These are phyloP conservation scores for Cladosporium phlei DNA, from an alignment of 2,329 filamentous ascomycete genomes.

Conservation along the genomic window DNA sequence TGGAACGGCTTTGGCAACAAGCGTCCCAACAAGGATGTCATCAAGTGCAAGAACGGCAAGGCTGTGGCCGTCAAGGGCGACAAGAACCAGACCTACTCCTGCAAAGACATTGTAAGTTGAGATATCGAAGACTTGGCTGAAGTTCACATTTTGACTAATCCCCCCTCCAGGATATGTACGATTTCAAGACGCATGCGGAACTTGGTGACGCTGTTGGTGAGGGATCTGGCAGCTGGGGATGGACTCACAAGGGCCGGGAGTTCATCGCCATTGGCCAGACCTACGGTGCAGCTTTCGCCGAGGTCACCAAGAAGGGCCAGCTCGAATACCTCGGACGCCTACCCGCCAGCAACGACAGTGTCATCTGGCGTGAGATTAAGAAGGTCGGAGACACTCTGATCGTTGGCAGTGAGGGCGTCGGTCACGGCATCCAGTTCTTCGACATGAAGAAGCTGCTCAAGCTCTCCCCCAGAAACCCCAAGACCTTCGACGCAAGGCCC, in stretches of 20 bases:
- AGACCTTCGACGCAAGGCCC: constrained; percentile 39
- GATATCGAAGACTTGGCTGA: background rate
- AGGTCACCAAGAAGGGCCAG: constrained; percentile 48
- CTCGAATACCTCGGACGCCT: constrained; percentile 52
- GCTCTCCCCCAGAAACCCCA: constrained; percentile 41
- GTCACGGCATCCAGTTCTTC: constrained; percentile 59
- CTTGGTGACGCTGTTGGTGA: constrained; percentile 46
- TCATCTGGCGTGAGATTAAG: constrained; percentile 52
- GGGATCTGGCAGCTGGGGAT: constrained; percentile 50
- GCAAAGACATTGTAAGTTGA: constrained; percentile 34
- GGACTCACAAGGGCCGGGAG: constrained; percentile 51
- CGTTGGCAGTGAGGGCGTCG: constrained; percentile 41
- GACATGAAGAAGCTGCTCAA: constrained; percentile 55
- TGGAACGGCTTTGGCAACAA: constrained; percentile 17
- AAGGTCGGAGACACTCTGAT: constrained; percentile 40
- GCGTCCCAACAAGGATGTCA: constrained; percentile 12
- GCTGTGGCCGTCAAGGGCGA: constrained; percentile 45
- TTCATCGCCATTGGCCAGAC: constrained; percentile 52
- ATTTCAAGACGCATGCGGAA: constrained; percentile 52
- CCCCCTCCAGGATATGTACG: constrained; percentile 46
- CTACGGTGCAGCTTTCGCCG: constrained; percentile 52
- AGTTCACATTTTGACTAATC: background rate
- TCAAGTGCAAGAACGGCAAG: constrained; percentile 40
- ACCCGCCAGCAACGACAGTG: constrained; percentile 44
- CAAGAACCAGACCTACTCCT: constrained; percentile 44